phyloP scores from a whole-genome alignment of 306 rosid genomes.

The Quercus bicolor region DNA sequence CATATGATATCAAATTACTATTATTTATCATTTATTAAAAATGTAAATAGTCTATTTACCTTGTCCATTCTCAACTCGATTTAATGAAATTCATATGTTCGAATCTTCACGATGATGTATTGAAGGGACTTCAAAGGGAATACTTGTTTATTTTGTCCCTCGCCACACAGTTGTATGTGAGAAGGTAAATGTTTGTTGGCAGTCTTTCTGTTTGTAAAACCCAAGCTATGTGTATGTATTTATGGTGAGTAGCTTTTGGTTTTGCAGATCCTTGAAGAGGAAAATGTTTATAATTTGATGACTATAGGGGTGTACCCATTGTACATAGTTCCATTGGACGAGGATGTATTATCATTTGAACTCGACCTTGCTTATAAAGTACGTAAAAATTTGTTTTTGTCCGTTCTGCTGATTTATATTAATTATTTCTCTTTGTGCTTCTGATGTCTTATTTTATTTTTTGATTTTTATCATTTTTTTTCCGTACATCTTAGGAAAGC shows the following conservation, averaged over 20 bases:
- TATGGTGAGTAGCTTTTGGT: slow-evolving; percentile 18
- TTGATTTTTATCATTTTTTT: neutral
- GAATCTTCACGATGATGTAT: slow-evolving; percentile 55
- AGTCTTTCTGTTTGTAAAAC: neutral
- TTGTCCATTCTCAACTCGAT: slow-evolving; percentile 69
- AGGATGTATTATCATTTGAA: slow-evolving; percentile 86
- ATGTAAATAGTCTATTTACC: slow-evolving; percentile 2
- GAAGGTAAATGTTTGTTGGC: slow-evolving; percentile 48
- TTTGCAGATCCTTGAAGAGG: slow-evolving; percentile 87
- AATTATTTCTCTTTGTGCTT: slow-evolving; percentile 2
- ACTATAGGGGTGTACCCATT: slow-evolving; percentile 81
- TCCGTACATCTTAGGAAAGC: slow-evolving; percentile 52
- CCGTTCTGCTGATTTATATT: neutral
- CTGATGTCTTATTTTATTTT: slow-evolving; percentile 11
- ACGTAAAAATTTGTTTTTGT: slow-evolving; percentile 23
- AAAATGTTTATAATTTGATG: slow-evolving; percentile 68
- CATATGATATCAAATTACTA: too few relatives aligned
- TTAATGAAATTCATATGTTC: slow-evolving; percentile 82
- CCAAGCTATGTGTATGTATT: neutral
- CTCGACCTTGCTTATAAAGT: slow-evolving; percentile 81
- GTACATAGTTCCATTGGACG: slow-evolving; percentile 82
- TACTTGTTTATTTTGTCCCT: slow-evolving; percentile 80
- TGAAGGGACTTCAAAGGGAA: slow-evolving; percentile 86
- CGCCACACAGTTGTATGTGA: slow-evolving; percentile 88
- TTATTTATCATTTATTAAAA: too few relatives aligned